Evolutionary conservation across 73 alveolate species (phyloP), one percentile per base, ranked within the genome.

Genomic region (Uronychia binucleata): DNA sequence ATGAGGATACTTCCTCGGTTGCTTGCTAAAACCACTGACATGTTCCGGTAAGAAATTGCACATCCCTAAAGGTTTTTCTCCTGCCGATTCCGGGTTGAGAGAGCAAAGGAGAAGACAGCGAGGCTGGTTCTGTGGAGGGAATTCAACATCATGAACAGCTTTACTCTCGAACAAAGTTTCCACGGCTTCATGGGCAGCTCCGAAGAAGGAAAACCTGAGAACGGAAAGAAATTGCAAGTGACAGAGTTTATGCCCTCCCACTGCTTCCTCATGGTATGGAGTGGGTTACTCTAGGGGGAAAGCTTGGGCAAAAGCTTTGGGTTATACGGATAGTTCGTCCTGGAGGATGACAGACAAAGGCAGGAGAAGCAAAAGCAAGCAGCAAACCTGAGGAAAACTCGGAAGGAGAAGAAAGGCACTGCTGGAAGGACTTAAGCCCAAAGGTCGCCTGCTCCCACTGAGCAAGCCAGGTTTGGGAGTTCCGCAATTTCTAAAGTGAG

Each of bases 41-140:
- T 83, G 84, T 83, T 83, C 34, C 29, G 75, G 75, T 34, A 33
- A 30, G 46, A 28, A 46, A 46, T 46, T 5, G 67, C 19, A 46
- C 5, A 46, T 46, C 67, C 19, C 19, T n/a, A n/a, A n/a, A 31
- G 90, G 33, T 83, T 83, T 34, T 83, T 83, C 59, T 79, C 90
- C n/a, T 57, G 84, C 59, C 60, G 34, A 75, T 83, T 83, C 78
- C 60, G 59, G 34, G 34, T 83, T 1, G 90, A 83, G 78, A 67
- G 58, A 33, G 33, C 84, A 0, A 83, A 83, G 34, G 84, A 74
- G 78, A 83, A 83, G 74, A 83, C 90, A 32, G 90, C 90, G 1
- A 74, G 90, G 74, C 75, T 83, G 0, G 90, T 83, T 30, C 84
- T 83, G 30, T 75, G 31, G 29, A 83, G 84, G 34, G 90, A 83